Percentiles rank a stretch among this genome's conserved stretches.
Conservation (phyloP, 352 stramenopile genomes). For the Globisporangium lucens region DNA sequence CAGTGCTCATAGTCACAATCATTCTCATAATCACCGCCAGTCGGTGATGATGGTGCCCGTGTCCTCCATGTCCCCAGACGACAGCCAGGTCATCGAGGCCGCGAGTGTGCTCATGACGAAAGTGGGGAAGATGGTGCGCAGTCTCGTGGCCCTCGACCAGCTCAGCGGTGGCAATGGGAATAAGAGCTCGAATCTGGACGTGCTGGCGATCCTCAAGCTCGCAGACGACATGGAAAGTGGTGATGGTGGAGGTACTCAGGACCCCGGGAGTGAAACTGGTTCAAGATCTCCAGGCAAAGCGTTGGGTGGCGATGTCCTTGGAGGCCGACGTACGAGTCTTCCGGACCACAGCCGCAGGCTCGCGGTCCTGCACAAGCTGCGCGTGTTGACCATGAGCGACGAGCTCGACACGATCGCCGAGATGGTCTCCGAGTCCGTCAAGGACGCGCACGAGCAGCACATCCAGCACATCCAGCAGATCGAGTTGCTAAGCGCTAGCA, state of each 20-base stretch:
- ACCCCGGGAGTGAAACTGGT: neutral
- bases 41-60: neutral
- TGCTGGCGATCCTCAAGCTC: slow-evolving; percentile 48
- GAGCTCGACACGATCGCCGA: slow-evolving; percentile 19
- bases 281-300: neutral
- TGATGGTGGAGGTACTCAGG: slow-evolving; percentile 14
- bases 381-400: slow-evolving; percentile 14
- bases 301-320: neutral
- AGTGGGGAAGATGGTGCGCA: slow-evolving; percentile 59
- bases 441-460: slow-evolving; percentile 26
- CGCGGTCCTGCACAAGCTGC: slow-evolving; percentile 21
- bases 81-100: slow-evolving; percentile 30
- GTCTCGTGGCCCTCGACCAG: slow-evolving; percentile 41
- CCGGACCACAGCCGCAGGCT: slow-evolving; percentile 17
- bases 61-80: slow-evolving; percentile 1
- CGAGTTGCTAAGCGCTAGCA: slow-evolving; percentile 9
- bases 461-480: slow-evolving; percentile 19
- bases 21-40: neutral
- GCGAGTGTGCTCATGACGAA: slow-evolving; percentile 47
- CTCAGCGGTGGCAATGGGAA: neutral
- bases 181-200: slow-evolving; percentile 28
- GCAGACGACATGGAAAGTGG: slow-evolving; percentile 47
- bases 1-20: neutral
- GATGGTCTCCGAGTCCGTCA: slow-evolving; percentile 25
- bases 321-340: slow-evolving; percentile 5